A percentile compares a stretch with the other conserved stretches of the same genome.
phyloP scores from a whole-genome alignment of 306 rosid genomes.

The Inga oerstediana region DNA sequence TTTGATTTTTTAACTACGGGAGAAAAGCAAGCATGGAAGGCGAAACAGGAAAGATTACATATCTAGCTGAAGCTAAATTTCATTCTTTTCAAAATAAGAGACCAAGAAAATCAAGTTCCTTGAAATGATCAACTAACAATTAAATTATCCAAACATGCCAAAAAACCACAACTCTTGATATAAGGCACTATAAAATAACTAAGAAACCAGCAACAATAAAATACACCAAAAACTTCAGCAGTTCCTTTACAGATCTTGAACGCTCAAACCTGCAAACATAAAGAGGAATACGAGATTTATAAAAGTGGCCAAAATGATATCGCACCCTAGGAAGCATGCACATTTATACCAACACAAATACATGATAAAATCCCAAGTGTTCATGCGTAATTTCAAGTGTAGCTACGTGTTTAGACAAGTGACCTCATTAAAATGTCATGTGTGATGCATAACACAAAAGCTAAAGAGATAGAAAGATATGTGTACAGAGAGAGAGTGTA shows the following conservation, averaged over 20 bases:
- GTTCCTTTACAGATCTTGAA: conserved; percentile 65
- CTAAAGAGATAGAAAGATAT: neutral
- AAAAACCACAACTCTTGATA: neutral
- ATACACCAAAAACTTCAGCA: neutral
- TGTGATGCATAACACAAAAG: neutral
- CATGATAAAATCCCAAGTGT: neutral
- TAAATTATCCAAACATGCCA: neutral
- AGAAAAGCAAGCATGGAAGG: neutral
- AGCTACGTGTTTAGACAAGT: neutral
- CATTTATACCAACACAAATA: neutral
- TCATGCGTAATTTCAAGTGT: neutral
- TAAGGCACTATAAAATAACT: neutral
- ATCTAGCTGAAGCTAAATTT: neutral
- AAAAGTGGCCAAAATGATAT: neutral
- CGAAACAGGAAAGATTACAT: neutral
- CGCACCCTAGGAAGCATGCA: neutral
- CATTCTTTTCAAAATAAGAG: neutral
- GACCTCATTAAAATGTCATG: neutral
- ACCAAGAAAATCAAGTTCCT: neutral
- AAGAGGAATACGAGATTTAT: neutral
- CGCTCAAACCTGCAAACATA: conserved; percentile 63
- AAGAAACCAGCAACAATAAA: neutral
- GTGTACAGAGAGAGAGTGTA: neutral
- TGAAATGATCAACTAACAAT: neutral
- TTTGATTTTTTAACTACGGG: neutral